Evolutionary conservation across 139 green algal genomes (phyloP).

Genomic region (Tetraselmis striata): DNA sequence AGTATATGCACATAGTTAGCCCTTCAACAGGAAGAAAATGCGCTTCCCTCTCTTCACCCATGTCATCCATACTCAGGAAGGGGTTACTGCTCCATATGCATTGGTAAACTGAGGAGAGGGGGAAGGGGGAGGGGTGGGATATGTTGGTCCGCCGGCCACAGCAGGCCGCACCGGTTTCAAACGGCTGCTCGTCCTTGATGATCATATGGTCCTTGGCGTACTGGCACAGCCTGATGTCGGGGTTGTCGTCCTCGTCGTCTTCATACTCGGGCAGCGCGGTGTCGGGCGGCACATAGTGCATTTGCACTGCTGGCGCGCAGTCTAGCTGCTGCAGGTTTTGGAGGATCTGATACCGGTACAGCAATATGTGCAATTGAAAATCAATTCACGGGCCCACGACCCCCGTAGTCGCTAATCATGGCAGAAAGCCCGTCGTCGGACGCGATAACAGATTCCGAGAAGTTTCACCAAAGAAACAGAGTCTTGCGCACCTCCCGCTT

Average conservation of each 20-base stretch:
- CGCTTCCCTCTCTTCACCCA: too few species aligned
- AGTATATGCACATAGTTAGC: too few species aligned
- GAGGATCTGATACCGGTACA: slow-evolving; percentile 25
- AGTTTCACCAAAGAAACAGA: background rate
- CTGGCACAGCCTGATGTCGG: slow-evolving; percentile 14
- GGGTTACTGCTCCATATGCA: too few species aligned
- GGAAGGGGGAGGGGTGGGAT: too few species aligned
- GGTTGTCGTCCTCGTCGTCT: slow-evolving; percentile 18
- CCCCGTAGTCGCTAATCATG: too few species aligned
- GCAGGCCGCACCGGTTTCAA: background rate
- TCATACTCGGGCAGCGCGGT: slow-evolving; percentile 19
- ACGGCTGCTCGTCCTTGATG: slow-evolving; percentile 11
- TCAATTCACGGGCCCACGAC: background rate
- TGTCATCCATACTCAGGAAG: too few species aligned
- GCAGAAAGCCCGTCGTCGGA: too few species aligned
- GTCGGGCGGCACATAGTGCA: slow-evolving; percentile 35
- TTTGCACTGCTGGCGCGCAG: slow-evolving; percentile 58
- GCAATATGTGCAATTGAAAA: background rate
- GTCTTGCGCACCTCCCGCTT: slow-evolving; percentile 14
- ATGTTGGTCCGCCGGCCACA: too few species aligned
- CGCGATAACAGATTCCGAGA: too few species aligned
- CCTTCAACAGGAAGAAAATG: too few species aligned
- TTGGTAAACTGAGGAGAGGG: too few species aligned
- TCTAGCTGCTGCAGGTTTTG: slow-evolving; percentile 61
- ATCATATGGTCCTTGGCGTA: slow-evolving; percentile 21